phyloP scores from a whole-genome alignment of 2,329 filamentous ascomycete genomes.

The Penicillium psychrosexuale region DNA sequence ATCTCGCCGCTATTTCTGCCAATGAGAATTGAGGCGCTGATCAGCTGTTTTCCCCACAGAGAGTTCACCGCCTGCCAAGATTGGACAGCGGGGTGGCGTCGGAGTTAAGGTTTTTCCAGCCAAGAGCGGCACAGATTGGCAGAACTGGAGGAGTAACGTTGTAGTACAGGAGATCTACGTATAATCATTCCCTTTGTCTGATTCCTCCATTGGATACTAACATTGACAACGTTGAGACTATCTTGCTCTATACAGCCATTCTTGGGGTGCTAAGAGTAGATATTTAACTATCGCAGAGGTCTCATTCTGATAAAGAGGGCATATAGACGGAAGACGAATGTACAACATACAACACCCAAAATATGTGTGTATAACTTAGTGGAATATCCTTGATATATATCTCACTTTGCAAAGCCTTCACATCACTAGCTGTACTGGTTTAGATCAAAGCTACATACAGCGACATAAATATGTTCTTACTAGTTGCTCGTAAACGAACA shows the following conservation, averaged over 20 bases:
- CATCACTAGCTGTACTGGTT: not conserved
- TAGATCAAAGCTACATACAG: not conserved
- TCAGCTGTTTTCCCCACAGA: constrained; percentile 19
- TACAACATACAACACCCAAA: not conserved
- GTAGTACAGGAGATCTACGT: too few species aligned
- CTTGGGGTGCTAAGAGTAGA: not conserved
- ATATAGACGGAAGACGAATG: not conserved
- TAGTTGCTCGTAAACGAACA: not conserved
- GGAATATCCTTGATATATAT: not conserved
- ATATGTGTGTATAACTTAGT: not conserved
- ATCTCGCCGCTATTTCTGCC: constrained; percentile 24
- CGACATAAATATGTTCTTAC: not conserved
- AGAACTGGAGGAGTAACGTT: not conserved
- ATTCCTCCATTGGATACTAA: not conserved
- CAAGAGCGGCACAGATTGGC: not conserved
- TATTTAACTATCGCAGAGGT: not conserved
- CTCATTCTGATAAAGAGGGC: not conserved
- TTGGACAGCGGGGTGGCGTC: not conserved
- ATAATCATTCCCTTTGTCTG: not conserved
- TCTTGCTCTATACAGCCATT: not conserved
- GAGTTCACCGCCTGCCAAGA: constrained; percentile 13
- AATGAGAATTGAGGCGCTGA: constrained; percentile 9
- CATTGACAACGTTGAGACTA: not conserved
- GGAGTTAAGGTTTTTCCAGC: not conserved
- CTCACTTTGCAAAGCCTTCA: not conserved